Percentiles rank a stretch among this genome's conserved stretches.
Evolutionary conservation across 2,329 filamentous ascomycete species (phyloP).

Genomic region (Epicoccum sorghinum): DNA sequence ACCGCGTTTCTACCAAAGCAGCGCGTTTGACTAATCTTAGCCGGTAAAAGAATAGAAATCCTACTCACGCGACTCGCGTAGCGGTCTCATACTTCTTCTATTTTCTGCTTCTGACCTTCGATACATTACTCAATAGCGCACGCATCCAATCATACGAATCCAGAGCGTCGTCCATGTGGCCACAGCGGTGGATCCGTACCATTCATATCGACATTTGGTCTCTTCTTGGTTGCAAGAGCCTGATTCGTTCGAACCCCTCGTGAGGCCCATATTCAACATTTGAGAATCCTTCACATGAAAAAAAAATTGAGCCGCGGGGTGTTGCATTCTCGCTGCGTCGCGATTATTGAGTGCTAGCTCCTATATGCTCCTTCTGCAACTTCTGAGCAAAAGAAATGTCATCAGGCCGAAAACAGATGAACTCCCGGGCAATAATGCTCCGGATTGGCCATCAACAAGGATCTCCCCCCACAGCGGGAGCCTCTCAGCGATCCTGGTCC

Average conservation of each 20-base stretch:
- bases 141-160: neutral
- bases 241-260: constrained; percentile 1
- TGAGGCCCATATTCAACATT: constrained; percentile 1
- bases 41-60: neutral
- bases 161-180: neutral
- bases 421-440: constrained; percentile 18
- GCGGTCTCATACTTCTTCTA: neutral
- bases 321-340: constrained; percentile 13
- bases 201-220: neutral
- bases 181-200: neutral
- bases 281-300: constrained; percentile 30
- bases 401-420: constrained; percentile 20
- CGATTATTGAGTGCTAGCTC: constrained; percentile 22
- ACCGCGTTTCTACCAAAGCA: neutral
- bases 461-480: constrained; percentile 16
- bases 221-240: neutral
- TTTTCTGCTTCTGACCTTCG: neutral
- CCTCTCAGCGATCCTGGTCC: constrained; percentile 8
- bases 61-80: constrained; percentile 11
- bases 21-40: neutral
- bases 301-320: constrained; percentile 14
- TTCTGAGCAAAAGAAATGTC: constrained; percentile 22
- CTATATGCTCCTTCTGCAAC: constrained; percentile 21
- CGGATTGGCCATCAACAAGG: constrained; percentile 23
- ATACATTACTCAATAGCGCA: neutral